Evolutionary conservation across 2,329 filamentous ascomycete genomes (phyloP).

Genomic region (Colletotrichum abscissum): DNA sequence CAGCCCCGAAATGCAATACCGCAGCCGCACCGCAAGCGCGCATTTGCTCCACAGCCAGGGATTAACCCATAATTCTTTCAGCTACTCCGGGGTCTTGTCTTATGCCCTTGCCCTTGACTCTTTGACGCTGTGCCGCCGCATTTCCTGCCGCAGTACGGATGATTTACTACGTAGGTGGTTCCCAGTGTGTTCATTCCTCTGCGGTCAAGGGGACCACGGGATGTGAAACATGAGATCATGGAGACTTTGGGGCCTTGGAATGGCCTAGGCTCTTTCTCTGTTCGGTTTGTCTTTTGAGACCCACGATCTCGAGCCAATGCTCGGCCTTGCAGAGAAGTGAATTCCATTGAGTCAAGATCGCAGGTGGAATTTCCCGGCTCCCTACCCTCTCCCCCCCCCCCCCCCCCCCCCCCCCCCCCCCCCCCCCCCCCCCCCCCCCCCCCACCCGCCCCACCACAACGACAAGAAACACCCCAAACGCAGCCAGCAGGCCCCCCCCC

Average conservation of each 20-base stretch:
- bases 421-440: too few species aligned
- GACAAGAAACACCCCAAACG: too few species aligned
- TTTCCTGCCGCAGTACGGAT: not conserved
- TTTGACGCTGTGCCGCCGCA: not conserved
- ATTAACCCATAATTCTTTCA: not conserved
- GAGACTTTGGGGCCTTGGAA: not conserved
- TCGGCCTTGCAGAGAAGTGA: not conserved
- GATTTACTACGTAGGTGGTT: not conserved
- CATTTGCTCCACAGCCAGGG: not conserved
- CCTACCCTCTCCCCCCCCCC: too few species aligned
- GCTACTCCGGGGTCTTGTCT: constrained; percentile 11
- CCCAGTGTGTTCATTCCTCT: constrained; percentile 7
- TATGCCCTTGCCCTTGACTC: not conserved
- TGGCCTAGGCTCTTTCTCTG: not conserved
- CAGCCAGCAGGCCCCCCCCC: too few species aligned
- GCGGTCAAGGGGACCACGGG: not conserved
- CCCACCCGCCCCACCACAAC: too few species aligned
- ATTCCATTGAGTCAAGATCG: not conserved
- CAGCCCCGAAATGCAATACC: not conserved
- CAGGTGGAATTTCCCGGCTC: not conserved
- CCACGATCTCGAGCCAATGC: not conserved
- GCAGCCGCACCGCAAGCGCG: constrained; percentile 8
- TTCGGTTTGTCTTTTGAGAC: not conserved
- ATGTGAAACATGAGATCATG: not conserved
- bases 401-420: too few species aligned